Evolutionary conservation across 140 eudicot genomes (phyloP).

Genomic region (Flaveria floridana): DNA sequence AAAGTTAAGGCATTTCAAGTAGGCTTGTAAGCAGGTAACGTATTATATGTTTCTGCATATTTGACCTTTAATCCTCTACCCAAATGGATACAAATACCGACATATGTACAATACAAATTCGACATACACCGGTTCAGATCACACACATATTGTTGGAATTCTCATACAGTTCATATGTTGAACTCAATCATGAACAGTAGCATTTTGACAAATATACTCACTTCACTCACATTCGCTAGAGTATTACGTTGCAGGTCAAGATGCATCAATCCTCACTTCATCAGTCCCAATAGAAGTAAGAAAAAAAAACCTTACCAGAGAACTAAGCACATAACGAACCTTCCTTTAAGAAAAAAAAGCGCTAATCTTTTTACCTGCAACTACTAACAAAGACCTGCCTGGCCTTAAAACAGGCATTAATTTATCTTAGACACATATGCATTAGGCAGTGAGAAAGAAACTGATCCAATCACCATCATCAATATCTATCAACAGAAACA

Average conservation of each 20-base stretch:
- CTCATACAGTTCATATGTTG: neutral
- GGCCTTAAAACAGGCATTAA: neutral
- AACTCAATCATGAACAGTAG: neutral
- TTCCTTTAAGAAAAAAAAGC: neutral
- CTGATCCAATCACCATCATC: conserved; percentile 1
- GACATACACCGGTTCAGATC: neutral
- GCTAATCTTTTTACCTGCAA: neutral
- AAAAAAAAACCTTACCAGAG: neutral
- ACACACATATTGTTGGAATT: neutral
- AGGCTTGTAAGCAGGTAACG: neutral
- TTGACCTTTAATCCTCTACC: neutral
- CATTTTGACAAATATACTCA: neutral
- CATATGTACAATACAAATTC: neutral
- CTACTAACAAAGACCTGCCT: neutral
- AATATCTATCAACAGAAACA: neutral
- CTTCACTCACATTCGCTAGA: neutral
- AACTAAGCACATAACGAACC: neutral
- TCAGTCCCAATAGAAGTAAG: neutral
- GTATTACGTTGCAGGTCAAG: neutral
- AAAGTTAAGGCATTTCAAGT: neutral
- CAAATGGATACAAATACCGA: neutral
- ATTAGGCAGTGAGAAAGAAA: neutral
- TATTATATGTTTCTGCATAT: neutral
- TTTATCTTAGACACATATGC: neutral
- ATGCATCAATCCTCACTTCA: neutral